A percentile compares a stretch with the other conserved stretches of the same genome.
Conservation (phyloP, 768 basidiomycete genomes). For the Phylloporus sp. region DNA sequence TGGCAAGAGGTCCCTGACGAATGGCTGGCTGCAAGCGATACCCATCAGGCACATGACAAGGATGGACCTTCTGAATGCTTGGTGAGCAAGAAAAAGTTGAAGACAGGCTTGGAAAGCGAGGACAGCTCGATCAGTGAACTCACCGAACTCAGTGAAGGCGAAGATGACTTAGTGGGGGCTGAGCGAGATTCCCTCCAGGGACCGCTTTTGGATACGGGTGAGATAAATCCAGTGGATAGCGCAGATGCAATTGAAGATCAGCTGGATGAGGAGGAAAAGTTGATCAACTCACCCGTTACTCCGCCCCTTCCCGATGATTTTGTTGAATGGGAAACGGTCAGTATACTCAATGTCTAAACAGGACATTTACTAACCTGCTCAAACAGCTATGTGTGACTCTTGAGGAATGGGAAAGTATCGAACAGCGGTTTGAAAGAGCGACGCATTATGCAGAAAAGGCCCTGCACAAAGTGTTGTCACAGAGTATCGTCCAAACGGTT, state of each 20-base stretch:
- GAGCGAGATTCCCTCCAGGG: conserved; percentile 2
- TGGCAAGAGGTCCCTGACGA: conserved; percentile 82
- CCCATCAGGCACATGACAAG: conserved; percentile 15
- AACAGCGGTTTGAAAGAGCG: conserved; percentile 69
- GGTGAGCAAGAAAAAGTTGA: conserved; percentile 18
- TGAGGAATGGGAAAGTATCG: conserved; percentile 80
- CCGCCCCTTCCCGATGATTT: conserved; percentile 47
- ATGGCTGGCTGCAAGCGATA: conserved; percentile 43
- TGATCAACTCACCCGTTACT: background rate
- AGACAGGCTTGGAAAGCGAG: conserved; percentile 62
- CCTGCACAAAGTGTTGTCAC: conserved; percentile 63
- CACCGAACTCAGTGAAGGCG: conserved; percentile 63
- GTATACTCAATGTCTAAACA: conserved; percentile 19
- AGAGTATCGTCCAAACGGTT: conserved; percentile 68
- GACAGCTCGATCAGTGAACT: conserved; percentile 65
- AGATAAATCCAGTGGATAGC: background rate
- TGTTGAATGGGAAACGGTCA: conserved; percentile 89
- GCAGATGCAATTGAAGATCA: conserved; percentile 5
- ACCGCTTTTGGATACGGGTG: conserved; percentile 1
- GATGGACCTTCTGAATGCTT: conserved; percentile 6
- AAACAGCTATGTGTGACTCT: conserved; percentile 76
- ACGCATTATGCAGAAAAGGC: conserved; percentile 79
- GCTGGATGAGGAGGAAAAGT: background rate
- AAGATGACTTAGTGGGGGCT: conserved; percentile 24
- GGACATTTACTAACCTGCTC: background rate